Base-by-base conservation (phyloP, 2,329 filamentous ascomycete genomes). In the Pseudogymnoascus sp. region DNA sequence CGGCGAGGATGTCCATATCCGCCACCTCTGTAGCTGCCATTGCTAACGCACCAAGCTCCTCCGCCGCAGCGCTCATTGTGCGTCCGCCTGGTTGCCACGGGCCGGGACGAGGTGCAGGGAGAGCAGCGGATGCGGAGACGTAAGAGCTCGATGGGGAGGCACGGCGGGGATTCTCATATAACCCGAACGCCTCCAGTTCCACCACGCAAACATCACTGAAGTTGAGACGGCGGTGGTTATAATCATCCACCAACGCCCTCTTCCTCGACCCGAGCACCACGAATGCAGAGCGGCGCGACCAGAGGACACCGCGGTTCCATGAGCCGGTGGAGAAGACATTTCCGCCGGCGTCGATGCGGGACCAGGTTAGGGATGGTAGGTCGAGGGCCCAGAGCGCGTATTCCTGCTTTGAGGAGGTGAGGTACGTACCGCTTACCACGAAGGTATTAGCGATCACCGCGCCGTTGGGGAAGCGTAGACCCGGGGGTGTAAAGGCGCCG, bases 151-250 rank as follows among this genome's bases (percentile, higher is more conserved):
- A 86, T 1, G 93, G 90, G 4, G 84, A 80, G 0, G 82, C 85
- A 73, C 88, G 89, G 67, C 92, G 85, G 10, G 94, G 92, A 73
- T 97, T 99, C 73, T 97, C 93, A 74, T 97, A 97, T 47, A 99
- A 86, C 1, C 94, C 94, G 77, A 97, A 99, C 0, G 94, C 92
- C 73, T 99, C 94, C 10, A 99, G 80, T 75, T 99, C 94, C 7
- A 99, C 93, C 82, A 97, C 89, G 74, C 94, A 97, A 28, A 97
- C 86, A 72, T 99, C 95, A 8, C 90, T 90, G 73, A 97, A 99
- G 75, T 99, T 99, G 76, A 99, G 95, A 25, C 94, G 88, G 10
- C 94, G 89, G 72, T 97, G 94, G 73, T 97, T 97, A 76, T 99
- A 99, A 75, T 99, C 94, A 69, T 99, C 93, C 0, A 97, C 93